Percentiles rank a stretch among this genome's conserved stretches.
These are phyloP conservation scores for Chloromonas sp. DNA, from an alignment of 163 green algal species.

Conservation along the genomic window DNA sequence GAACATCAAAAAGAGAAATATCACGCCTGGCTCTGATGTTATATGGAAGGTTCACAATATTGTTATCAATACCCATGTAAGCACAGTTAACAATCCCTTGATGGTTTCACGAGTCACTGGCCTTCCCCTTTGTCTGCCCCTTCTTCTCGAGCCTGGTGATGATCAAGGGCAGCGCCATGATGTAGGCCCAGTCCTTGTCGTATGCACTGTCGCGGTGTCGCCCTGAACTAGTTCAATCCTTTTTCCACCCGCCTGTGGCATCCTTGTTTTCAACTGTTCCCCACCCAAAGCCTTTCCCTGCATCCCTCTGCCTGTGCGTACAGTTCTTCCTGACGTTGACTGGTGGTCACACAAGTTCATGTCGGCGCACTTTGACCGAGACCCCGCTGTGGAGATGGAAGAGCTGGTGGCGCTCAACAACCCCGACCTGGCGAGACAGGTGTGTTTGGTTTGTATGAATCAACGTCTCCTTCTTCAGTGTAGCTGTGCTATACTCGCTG, in stretches of 20 bases:
- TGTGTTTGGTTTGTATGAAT: not conserved
- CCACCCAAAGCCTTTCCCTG: not conserved
- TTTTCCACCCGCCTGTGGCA: no score
- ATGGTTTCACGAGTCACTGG: no score
- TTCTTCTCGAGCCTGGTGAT: not conserved
- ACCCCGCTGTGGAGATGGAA: slow-evolving; percentile 29
- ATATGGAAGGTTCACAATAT: no score
- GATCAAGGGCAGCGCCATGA: no score
- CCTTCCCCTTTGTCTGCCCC: not conserved
- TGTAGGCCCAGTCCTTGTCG: no score
- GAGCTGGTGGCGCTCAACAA: slow-evolving; percentile 1
- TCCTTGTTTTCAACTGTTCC: not conserved
- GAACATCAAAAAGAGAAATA: no score
- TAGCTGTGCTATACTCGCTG: not conserved
- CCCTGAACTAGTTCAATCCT: no score
- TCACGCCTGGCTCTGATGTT: no score
- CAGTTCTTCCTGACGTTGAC: slow-evolving; percentile 34
- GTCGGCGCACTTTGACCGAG: slow-evolving; percentile 33
- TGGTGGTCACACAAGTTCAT: slow-evolving; percentile 32
- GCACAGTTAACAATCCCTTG: no score
- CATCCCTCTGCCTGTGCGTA: not conserved
- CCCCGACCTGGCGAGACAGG: not conserved
- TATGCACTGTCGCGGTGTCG: no score
- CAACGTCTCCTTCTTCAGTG: not conserved
- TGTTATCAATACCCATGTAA: no score